Base-by-base conservation (phyloP, 345 rosid genomes). In the Mallotus nudiflorus region DNA sequence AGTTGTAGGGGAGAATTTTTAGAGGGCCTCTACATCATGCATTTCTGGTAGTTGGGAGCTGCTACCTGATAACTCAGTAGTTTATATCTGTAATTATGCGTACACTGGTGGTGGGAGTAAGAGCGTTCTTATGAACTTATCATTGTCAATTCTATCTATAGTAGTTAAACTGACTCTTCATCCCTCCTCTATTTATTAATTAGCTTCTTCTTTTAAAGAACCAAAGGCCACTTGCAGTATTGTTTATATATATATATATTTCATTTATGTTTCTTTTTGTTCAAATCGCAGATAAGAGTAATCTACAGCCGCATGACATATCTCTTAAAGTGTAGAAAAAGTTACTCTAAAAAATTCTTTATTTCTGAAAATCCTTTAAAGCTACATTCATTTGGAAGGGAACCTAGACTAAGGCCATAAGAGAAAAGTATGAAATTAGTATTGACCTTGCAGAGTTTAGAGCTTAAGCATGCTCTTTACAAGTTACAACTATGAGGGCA, bases 81-180 rank as follows among this genome's bases (percentile, higher is more conserved):
- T 42, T 68, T 68, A 44, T 45, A 4, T n/a, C 9, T n/a, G 29
- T 56, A 46, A 20, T 69, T 15, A 22, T 31, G 46, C 57, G 31
- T 14, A 7, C 16, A 59, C 9, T 5, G 31, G 31, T 7, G 19
- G n/a, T n/a, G n/a, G n/a, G n/a, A n/a, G n/a, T n/a, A 67, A 8
- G 31, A 37, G n/a, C 16, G n/a, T 42, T 50, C 14, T 42, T 12
- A 42, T 42, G 14, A 42, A 42, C 46, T 68, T 22, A 31, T 25
- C 58, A 6, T 16, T 70, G 27, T 12, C 39, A 20, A 44, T n/a
- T n/a, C n/a, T n/a, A n/a, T 46, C 39, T 63, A 49, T 33, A 31
- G 52, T 39, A 58, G 33, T 46, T 12, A 39, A 14, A 65, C 8
- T n/a, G 6, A 58, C 58, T 68, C 48, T 42, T 68, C 55, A 24